Percentiles rank a stretch among this genome's conserved stretches.
phyloP scores from a whole-genome alignment of 1,284 basidiomycete species.

The Ustilago vetiveriae region DNA sequence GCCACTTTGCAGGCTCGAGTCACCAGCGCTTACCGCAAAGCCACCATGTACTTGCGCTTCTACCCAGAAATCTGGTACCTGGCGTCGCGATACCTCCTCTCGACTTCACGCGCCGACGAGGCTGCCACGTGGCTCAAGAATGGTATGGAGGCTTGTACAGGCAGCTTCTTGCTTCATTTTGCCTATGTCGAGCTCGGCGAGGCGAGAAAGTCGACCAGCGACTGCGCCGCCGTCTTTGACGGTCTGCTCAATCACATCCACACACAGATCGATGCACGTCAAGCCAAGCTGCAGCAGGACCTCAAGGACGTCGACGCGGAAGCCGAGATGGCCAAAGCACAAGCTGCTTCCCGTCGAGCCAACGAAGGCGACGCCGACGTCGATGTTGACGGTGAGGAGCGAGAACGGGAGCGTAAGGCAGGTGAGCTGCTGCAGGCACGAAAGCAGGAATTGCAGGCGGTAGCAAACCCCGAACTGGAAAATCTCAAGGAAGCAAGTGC shows the following conservation, averaged over 20 bases:
- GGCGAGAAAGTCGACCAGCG: conserved; percentile 68
- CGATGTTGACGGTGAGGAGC: conserved; percentile 68
- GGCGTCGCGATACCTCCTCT: conserved; percentile 82
- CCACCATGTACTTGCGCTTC: conserved; percentile 87
- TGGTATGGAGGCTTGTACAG: conserved; percentile 87
- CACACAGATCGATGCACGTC: conserved; percentile 77
- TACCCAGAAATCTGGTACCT: conserved; percentile 97
- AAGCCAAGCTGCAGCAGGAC: conserved; percentile 71
- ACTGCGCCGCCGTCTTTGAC: conserved; percentile 70
- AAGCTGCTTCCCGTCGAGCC: conserved; percentile 52
- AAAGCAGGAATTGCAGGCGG: conserved; percentile 62
- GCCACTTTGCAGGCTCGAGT: conserved; percentile 75
- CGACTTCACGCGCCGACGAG: conserved; percentile 82
- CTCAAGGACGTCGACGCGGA: conserved; percentile 68
- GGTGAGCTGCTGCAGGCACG: conserved; percentile 67
- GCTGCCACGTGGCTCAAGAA: conserved; percentile 81
- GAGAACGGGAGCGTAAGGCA: conserved; percentile 73
- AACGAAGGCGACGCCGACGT: conserved; percentile 67
- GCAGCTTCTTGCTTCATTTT: conserved; percentile 87
- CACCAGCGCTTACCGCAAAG: conserved; percentile 85
- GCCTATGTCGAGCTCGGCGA: conserved; percentile 88
- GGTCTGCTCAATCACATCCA: conserved; percentile 78
- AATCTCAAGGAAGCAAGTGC: conserved; percentile 70
- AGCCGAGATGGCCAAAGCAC: conserved; percentile 41
- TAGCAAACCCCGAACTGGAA: conserved; percentile 69